Evolutionary conservation across 2,329 filamentous ascomycete genomes (phyloP), one percentile per base, ranked within the genome.

Genomic region (Lachnellula suecica): DNA sequence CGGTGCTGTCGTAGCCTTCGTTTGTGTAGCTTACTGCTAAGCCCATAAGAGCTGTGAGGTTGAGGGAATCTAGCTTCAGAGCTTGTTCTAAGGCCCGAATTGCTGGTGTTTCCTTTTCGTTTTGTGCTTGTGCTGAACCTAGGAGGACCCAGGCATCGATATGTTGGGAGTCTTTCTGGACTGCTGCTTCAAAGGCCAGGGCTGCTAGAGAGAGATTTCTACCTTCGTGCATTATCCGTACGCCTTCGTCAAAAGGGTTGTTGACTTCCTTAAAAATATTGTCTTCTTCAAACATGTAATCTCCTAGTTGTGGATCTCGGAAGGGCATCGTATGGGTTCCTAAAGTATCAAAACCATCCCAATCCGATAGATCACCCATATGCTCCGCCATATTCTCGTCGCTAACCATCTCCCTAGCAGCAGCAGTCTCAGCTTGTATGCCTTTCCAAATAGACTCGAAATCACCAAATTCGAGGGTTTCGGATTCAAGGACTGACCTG

Each of bases 1-100:
- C 93, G 19, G 92, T 96, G 67, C 89, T 93, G 72, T 99, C 94
- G 73, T 97, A 99, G 57, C 93, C 94, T 74, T 99, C 94, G 73
- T 99, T 99, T 44, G 94, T 99, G 72, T 99, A 99, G 4, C 90
- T 96, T 19, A 99, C 93, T 13, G 93, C 91, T 47, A 99, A 77
- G 1, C 91, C 92, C 93, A 99, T 97, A 42, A 99, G 79, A 1
- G 92, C 93, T 54, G 89, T 83, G 19, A 95, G 80, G 67, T 96
- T 97, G 64, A 84, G 86, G 1, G 91, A 87, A 64, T 97, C 92
- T 24, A 94, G 78, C 70, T 92, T 93, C 58, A 97, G 74, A 1
- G 93, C 91, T 68, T 94, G 89, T 71, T 97, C 93, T 54, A 97
- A 78, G 3, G 94, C 94, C 29, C 94, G 87, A 59, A 99, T 97